Evolutionary conservation across 2,329 filamentous ascomycete genomes (phyloP), one percentile per base, ranked within the genome.

Genomic region (Ampelomyces quisqualis): DNA sequence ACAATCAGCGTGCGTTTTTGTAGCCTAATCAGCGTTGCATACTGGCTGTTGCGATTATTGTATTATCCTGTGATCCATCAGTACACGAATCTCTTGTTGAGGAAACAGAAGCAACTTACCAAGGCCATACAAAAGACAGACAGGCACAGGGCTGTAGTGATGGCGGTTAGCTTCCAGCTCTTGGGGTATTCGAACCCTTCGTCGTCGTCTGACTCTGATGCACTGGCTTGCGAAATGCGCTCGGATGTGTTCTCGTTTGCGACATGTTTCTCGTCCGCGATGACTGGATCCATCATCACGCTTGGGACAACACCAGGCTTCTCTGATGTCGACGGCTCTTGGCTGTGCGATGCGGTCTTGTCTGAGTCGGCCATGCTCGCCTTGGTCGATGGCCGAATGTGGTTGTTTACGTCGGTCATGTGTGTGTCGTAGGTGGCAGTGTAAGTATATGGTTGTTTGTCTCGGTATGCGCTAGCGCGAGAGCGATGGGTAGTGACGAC

Each of bases 21-120:
- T 10, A 23, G 21, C 10, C 21, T 23, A 23, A 23, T 7, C 10
- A 7, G 21, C 6, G 6, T 23, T 6, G 10, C 21, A 10, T 23
- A 23, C 21, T 75, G 4, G 73, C 73, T 2, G 72, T 74, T 9
- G 68, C 65, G 30, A 76, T 72, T 44, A 74, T 75, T n/a, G 72
- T 75, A 45, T 73, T 72, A 56, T 75, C 71, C 62, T 66, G 19
- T 3, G 5, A 11, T 17, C 3, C 13, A 19, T 34, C 6, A 34
- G 23, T 22, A 27, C 5, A 17, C 13, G 9, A 24, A 3, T 4
- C 9, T 8, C 11, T 4, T 8, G 18, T 14, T 11, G 5, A 8
- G 13, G n/a, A 18, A 5, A 6, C 6, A 8, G 9, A 11, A 11
- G 18, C 14, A 14, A 34, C 63, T 38, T 38, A 66, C 64, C 53